Base-by-base conservation (phyloP, 2,329 filamentous ascomycete species). In the Grosmannia clavigera region DNA sequence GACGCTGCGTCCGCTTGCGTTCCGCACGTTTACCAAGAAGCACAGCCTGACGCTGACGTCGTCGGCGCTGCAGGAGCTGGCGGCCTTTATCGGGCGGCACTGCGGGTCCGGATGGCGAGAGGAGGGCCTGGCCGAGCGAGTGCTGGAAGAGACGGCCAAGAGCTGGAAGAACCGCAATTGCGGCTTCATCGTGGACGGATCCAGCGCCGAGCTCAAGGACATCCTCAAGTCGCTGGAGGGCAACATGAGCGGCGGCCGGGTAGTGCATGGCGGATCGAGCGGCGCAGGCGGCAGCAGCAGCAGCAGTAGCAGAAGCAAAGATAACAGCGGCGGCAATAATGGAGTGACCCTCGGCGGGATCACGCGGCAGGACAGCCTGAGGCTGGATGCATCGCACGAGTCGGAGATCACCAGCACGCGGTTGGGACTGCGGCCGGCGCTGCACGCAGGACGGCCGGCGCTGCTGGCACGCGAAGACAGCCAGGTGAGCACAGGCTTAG, bases 21-120 rank as follows among this genome's bases (percentile, higher is more conserved):
- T 99, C 69, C 85, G 94, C 55, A 95, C 90, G 0, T 95, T 99
- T 66, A 99, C 94, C 2, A 96, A 96, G 73, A 99, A 97, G 70
- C 90, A 99, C 74, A 95, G 92, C 67, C 78, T 99, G 60, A 97
- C 92, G 0, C 82, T 99, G 58, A 92, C 89, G 9, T 94, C 92
- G 0, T 84, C 91, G 0, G 90, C 94, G 0, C 77, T 99, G 5
- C 86, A 92, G 71, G 83, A 88, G 55, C 79, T 99, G 38, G 92
- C 94, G 25, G 81, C 83, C 1, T 99, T 99, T 71, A 87, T 99
- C 58, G 95, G 94, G 12, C 86, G 89, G 66, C 88, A 96, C 72
- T 99, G 94, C 71, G 94, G 94, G 40, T 92, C 92, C 61, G 90
- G 86, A 85, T 99, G 94, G 94, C 84, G 92, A 67, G 92, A 97